These are phyloP conservation scores for Termitomyces sp. DNA, from an alignment of 768 basidiomycete genomes.

Conservation along the genomic window DNA sequence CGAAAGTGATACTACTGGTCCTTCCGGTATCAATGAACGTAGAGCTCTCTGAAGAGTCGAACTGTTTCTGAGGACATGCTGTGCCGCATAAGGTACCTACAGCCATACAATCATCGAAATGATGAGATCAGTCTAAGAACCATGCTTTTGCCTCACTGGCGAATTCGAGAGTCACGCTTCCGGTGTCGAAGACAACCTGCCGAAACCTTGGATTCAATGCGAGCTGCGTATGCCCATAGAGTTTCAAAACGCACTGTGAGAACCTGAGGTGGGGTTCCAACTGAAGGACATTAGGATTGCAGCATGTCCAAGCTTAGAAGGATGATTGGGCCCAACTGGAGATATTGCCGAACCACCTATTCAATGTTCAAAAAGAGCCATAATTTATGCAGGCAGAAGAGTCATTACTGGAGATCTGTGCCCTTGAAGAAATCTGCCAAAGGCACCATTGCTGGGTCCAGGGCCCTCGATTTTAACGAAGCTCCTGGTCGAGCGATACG, in stretches of 20 bases:
- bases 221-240: neutral
- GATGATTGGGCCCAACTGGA: constrained; percentile 24
- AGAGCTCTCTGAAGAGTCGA: constrained; percentile 43
- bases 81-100: constrained; percentile 41
- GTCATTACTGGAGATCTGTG: constrained; percentile 50
- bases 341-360: constrained; percentile 50
- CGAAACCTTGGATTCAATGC: neutral
- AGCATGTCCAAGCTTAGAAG: neutral
- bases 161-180: constrained; percentile 43
- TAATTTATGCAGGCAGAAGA: neutral
- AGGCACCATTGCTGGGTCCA: constrained; percentile 36
- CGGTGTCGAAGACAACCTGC: constrained; percentile 58
- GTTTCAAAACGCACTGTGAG: constrained; percentile 25
- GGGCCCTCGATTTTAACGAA: constrained; percentile 27
- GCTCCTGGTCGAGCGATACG: constrained; percentile 6
- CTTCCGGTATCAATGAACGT: constrained; percentile 43
- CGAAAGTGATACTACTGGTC: constrained; percentile 43
- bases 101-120: neutral
- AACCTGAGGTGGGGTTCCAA: constrained; percentile 51
- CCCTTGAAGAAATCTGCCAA: constrained; percentile 50
- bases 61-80: constrained; percentile 40
- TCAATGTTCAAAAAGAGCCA: constrained; percentile 1
- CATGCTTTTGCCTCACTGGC: constrained; percentile 29
- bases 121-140: neutral
- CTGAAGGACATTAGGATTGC: constrained; percentile 16